phyloP scores from a whole-genome alignment of 2,329 filamentous ascomycete genomes.

The Aureobasidium sp. region DNA sequence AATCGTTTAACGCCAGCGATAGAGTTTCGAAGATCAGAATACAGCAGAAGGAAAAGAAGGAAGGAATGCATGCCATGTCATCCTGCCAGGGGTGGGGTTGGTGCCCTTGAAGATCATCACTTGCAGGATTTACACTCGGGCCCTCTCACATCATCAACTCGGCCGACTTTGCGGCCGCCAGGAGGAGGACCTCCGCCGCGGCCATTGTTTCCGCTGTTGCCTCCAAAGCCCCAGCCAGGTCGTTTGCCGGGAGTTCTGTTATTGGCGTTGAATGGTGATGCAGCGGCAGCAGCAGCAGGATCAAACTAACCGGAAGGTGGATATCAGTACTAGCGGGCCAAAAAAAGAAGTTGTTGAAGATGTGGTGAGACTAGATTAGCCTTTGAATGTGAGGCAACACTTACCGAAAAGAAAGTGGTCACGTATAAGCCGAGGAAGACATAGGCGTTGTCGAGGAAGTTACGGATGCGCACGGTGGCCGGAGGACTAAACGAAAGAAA shows the following conservation, averaged over 20 bases:
- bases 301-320: constrained; percentile 32
- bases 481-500: constrained; percentile 33
- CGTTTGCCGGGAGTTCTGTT: constrained; percentile 21
- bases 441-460: constrained; percentile 38
- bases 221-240: constrained; percentile 13
- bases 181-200: constrained; percentile 25
- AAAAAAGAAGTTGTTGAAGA: not conserved
- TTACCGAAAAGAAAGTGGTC: constrained; percentile 42
- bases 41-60: not conserved
- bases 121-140: constrained; percentile 16
- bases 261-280: constrained; percentile 39
- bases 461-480: constrained; percentile 36
- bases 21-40: too few relatives aligned
- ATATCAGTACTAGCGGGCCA: not conserved
- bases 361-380: not conserved
- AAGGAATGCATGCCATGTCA: not conserved
- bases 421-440: constrained; percentile 44
- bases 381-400: constrained; percentile 15
- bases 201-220: constrained; percentile 25
- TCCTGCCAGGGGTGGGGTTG: too few relatives aligned
- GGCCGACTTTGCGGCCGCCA: constrained; percentile 47
- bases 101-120: not conserved
- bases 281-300: constrained; percentile 39
- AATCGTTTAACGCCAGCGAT: not conserved
- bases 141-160: constrained; percentile 33